phyloP scores from a whole-genome alignment of 305 asterid species.

The Plantago lanceolata region DNA sequence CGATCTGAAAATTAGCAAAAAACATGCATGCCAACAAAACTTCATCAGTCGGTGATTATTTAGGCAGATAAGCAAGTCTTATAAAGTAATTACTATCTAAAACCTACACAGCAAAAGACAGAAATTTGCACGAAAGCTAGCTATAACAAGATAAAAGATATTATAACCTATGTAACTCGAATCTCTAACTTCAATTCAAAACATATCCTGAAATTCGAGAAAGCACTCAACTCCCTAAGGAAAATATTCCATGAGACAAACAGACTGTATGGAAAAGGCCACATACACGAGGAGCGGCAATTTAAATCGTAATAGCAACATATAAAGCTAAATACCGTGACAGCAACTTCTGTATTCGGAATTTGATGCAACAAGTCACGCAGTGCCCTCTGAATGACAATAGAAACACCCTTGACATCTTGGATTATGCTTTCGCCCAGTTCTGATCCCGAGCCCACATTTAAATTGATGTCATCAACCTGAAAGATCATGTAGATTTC shows the following conservation, averaged over 20 bases:
- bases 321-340: slow-evolving; percentile 48
- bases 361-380: slow-evolving; percentile 77
- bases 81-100: not conserved
- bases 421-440: slow-evolving; percentile 84
- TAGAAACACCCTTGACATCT: slow-evolving; percentile 75
- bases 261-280: too few relatives aligned
- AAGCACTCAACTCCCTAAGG: too few relatives aligned
- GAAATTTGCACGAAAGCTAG: not conserved
- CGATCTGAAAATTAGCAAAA: slow-evolving; percentile 50
- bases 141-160: too few relatives aligned
- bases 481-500: slow-evolving; percentile 29
- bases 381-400: slow-evolving; percentile 69
- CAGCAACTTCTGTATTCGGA: slow-evolving; percentile 66
- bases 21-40: not conserved
- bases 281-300: too few relatives aligned
- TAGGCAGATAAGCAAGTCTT: not conserved
- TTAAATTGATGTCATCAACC: slow-evolving; percentile 92
- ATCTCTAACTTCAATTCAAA: too few relatives aligned
- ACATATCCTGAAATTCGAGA: too few relatives aligned
- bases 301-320: too few relatives aligned
- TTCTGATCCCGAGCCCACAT: slow-evolving; percentile 74
- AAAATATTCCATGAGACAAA: too few relatives aligned
- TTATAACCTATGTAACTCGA: too few relatives aligned
- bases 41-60: not conserved
- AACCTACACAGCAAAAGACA: slow-evolving; percentile 1